Evolutionary conservation across 345 rosid species (phyloP).

Genomic region (Mallotus nudiflorus): DNA sequence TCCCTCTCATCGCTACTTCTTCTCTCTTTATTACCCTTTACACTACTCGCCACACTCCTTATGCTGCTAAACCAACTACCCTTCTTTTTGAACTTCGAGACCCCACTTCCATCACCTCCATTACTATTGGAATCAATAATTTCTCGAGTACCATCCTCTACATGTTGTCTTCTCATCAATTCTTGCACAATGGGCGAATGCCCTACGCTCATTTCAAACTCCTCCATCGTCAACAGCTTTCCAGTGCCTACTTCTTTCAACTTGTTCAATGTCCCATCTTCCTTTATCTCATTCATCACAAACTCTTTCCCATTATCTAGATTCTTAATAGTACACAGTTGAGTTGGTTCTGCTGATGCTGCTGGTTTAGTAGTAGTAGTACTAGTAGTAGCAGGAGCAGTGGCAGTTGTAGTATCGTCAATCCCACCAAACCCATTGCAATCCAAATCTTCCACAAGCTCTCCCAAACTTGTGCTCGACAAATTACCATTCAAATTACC

Average conservation of each 20-base stretch:
- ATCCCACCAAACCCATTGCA: conserved; percentile 25
- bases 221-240: conserved; percentile 90
- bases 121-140: conserved; percentile 39
- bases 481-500: conserved; percentile 38
- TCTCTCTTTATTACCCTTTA: conserved; percentile 69
- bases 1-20: conserved; percentile 90
- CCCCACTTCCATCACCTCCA: conserved; percentile 32
- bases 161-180: conserved; percentile 92
- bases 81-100: conserved; percentile 65
- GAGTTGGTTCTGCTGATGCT: conserved; percentile 2
- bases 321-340: conserved; percentile 69
- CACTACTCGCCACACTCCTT: conserved; percentile 67
- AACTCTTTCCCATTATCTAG: conserved; percentile 89
- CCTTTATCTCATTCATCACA: conserved; percentile 80
- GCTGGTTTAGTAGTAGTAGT: background rate
- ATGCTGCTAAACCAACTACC: conserved; percentile 80
- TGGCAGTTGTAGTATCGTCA: conserved; percentile 12
- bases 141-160: conserved; percentile 64
- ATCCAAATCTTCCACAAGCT: conserved; percentile 35
- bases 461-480: conserved; percentile 16
- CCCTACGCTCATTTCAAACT: conserved; percentile 83
- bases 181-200: conserved; percentile 96
- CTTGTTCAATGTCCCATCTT: conserved; percentile 78
- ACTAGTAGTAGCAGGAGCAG: background rate
- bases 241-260: conserved; percentile 88